A percentile compares a stretch with the other conserved stretches of the same genome.
These are phyloP conservation scores for Beta vulgaris DNA, from an alignment of 148 eudicot species.

Conservation along the genomic window DNA sequence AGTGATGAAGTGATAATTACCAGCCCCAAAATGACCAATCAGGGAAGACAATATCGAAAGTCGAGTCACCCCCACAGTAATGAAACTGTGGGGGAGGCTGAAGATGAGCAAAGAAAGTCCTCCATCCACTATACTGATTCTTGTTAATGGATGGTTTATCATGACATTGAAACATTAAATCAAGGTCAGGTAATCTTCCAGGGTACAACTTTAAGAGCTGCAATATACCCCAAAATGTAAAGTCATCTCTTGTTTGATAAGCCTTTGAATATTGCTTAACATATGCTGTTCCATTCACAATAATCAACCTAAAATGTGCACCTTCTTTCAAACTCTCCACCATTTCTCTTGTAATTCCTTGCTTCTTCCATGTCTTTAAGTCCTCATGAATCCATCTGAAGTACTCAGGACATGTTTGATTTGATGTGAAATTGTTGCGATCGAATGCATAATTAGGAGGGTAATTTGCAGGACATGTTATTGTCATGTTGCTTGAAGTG, in stretches of 20 bases:
- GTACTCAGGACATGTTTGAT: conserved; percentile 52
- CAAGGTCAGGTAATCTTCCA: conserved; percentile 57
- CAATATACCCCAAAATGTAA: conserved; percentile 56
- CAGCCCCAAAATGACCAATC: conserved; percentile 87
- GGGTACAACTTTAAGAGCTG: conserved; percentile 65
- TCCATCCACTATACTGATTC: conserved; percentile 3
- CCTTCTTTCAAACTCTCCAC: conserved; percentile 31
- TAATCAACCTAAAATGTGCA: conserved; percentile 50
- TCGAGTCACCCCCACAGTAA: conserved; percentile 41
- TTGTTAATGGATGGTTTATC: conserved; percentile 39
- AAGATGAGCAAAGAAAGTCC: conserved; percentile 27
- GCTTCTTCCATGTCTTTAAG: conserved; percentile 42
- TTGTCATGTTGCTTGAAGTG: conserved; percentile 25
- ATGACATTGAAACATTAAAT: conserved; percentile 57
- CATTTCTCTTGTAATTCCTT: conserved; percentile 49
- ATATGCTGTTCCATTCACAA: conserved; percentile 57
- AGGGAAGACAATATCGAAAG: conserved; percentile 55
- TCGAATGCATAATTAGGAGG: conserved; percentile 9
- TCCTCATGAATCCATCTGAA: conserved; percentile 68
- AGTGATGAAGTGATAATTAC: conserved; percentile 31
- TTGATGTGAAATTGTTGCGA: conserved; percentile 5
- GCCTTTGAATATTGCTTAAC: conserved; percentile 46
- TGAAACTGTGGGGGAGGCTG: conserved; percentile 60
- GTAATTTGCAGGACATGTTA: conserved; percentile 47
- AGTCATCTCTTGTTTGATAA: conserved; percentile 46